Conservation (phyloP, 176 grass and related monocot genomes). For the Avena eriantha region DNA sequence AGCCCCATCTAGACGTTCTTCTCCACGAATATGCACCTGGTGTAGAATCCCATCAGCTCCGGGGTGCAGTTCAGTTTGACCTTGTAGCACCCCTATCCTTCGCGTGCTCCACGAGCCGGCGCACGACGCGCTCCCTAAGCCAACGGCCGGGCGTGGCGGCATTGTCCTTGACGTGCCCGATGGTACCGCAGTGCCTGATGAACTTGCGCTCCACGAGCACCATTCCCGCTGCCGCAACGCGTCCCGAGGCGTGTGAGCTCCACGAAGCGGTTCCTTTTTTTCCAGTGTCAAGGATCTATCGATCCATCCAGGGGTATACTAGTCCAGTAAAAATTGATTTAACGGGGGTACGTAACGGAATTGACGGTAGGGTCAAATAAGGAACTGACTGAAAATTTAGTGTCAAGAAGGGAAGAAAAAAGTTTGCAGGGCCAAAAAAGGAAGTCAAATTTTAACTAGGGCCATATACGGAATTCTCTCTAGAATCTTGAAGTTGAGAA, state of each 20-base stretch:
- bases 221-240: constrained; percentile 52
- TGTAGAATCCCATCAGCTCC: constrained; percentile 75
- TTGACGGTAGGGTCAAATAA: too few species aligned
- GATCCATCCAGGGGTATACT: too few species aligned
- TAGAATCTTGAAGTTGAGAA: constrained; percentile 3
- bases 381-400: too few species aligned
- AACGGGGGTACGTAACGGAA: too few species aligned
- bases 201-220: constrained; percentile 88
- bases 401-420: too few species aligned
- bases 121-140: constrained; percentile 67
- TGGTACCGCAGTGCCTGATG: constrained; percentile 61
- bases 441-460: too few species aligned
- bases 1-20: constrained; percentile 90
- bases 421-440: too few species aligned
- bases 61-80: constrained; percentile 76
- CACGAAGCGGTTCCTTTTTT: constrained; percentile 53
- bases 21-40: constrained; percentile 75
- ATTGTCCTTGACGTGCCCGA: constrained; percentile 82
- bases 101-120: constrained; percentile 70
- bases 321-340: too few species aligned
- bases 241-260: constrained; percentile 65
- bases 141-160: constrained; percentile 42
- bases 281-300: too few species aligned
- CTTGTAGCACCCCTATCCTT: constrained; percentile 76
- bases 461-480: too few species aligned